A percentile compares a stretch with the other conserved stretches of the same genome.
phyloP scores from a whole-genome alignment of 768 basidiomycete genomes.

The Albatrellus ellisii region DNA sequence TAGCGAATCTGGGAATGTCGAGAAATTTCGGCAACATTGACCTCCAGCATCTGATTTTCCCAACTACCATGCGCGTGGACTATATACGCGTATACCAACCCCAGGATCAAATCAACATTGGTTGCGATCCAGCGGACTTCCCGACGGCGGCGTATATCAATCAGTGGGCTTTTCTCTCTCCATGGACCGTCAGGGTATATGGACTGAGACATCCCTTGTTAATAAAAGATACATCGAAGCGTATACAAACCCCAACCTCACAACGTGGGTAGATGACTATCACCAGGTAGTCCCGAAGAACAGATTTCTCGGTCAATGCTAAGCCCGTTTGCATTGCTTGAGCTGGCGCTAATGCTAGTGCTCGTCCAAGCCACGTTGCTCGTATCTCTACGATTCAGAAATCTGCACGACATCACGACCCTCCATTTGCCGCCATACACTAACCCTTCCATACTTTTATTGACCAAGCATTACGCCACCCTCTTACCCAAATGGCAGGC shows the following conservation, averaged over 20 bases:
- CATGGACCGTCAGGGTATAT: neutral
- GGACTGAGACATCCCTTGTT: neutral
- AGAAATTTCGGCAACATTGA: constrained; percentile 47
- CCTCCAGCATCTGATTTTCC: constrained; percentile 35
- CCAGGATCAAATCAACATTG: constrained; percentile 33
- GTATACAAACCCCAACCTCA: constrained; percentile 54
- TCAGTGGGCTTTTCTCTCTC: constrained; percentile 29
- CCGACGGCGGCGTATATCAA: constrained; percentile 73
- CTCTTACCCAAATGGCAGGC: too few species aligned
- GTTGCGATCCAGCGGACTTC: constrained; percentile 57
- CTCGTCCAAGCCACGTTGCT: neutral
- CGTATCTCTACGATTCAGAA: neutral
- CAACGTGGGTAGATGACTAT: constrained; percentile 34
- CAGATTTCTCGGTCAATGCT: constrained; percentile 31
- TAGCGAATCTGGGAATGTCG: constrained; percentile 48
- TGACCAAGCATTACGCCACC: too few species aligned
- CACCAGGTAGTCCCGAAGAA: constrained; percentile 39
- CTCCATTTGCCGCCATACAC: too few species aligned
- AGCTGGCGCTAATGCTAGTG: too few species aligned
- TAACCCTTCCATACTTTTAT: too few species aligned
- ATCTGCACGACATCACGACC: too few species aligned
- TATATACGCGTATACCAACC: constrained; percentile 72
- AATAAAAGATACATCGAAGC: constrained; percentile 51
- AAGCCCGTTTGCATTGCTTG: neutral
- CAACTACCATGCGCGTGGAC: constrained; percentile 59